Percentiles rank a stretch among this genome's conserved stretches.
These are phyloP conservation scores for Mycosphaerelloides madeirae DNA, from an alignment of 2,329 filamentous ascomycete species.

Conservation along the genomic window DNA sequence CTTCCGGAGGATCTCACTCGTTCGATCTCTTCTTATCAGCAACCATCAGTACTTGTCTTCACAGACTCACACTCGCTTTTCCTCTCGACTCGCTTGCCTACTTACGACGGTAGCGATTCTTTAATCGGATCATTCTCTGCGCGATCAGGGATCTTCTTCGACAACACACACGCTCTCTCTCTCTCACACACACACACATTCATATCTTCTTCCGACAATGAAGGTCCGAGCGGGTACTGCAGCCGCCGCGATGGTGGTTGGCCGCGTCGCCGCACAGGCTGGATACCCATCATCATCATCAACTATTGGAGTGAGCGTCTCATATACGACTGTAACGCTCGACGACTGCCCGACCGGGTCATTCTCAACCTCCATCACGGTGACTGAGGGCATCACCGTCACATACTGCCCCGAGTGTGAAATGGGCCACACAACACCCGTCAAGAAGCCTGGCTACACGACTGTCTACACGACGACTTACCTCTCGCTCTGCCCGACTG, in stretches of 20 bases:
- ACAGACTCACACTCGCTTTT: no score
- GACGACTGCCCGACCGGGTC: conserved; percentile 30
- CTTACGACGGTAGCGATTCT: no score
- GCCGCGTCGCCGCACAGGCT: conserved; percentile 23
- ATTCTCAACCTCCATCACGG: conserved; percentile 31
- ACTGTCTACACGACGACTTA: conserved; percentile 36
- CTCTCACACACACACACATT: not conserved
- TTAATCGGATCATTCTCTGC: no score
- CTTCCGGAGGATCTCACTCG: conserved; percentile 28
- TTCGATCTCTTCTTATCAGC: conserved; percentile 24
- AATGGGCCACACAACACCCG: conserved; percentile 6
- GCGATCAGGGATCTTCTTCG: no score
- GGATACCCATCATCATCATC: not conserved
- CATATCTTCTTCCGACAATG: conserved; percentile 18
- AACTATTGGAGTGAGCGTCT: conserved; percentile 15
- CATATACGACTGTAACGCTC: conserved; percentile 32
- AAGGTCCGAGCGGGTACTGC: conserved; percentile 23
- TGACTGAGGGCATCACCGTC: conserved; percentile 33
- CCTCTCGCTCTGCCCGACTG: conserved; percentile 32
- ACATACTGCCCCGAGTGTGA: conserved; percentile 36
- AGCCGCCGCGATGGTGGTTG: conserved; percentile 21
- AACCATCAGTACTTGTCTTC: not conserved
- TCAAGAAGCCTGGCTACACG: conserved; percentile 24
- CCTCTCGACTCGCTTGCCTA: no score
- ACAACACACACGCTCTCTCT: conserved; percentile 7